Percentiles rank a stretch among this genome's conserved stretches.
Evolutionary conservation across 2,329 filamentous ascomycete genomes (phyloP).

Genomic region (Calcarisporium arbuscula): DNA sequence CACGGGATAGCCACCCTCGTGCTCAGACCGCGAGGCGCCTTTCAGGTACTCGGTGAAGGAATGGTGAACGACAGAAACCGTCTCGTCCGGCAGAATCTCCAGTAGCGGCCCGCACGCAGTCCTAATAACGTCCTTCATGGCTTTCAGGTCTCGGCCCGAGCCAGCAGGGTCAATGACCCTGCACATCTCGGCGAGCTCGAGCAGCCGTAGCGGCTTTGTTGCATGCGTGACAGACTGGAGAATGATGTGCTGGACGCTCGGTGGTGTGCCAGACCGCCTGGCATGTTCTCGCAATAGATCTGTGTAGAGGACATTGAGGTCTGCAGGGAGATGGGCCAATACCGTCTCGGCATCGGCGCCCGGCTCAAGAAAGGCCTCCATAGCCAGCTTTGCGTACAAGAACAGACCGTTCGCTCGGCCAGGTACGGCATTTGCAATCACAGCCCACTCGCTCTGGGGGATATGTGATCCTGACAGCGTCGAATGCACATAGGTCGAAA

Average conservation of each 20-base stretch:
- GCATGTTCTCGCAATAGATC: constrained; percentile 31
- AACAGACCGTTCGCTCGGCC: constrained; percentile 35
- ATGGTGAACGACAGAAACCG: constrained; percentile 38
- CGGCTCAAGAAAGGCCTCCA: constrained; percentile 28
- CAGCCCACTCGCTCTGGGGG: constrained; percentile 8
- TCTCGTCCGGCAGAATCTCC: constrained; percentile 38
- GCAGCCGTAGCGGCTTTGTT: constrained; percentile 30
- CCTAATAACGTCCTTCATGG: constrained; percentile 30
- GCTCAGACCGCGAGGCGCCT: constrained; percentile 11
- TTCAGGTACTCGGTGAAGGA: constrained; percentile 41
- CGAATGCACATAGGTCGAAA: constrained; percentile 27
- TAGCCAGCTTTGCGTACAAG: constrained; percentile 35
- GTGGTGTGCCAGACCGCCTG: constrained; percentile 21
- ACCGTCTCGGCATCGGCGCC: constrained; percentile 18
- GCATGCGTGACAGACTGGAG: constrained; percentile 36
- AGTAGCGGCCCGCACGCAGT: constrained; percentile 35
- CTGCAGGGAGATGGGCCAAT: constrained; percentile 25
- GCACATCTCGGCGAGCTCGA: constrained; percentile 32
- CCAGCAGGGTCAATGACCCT: constrained; percentile 6
- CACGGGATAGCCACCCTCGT: constrained; percentile 11
- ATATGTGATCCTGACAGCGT: constrained; percentile 12
- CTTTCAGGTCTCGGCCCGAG: constrained; percentile 12
- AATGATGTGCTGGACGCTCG: constrained; percentile 28
- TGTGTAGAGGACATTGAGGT: constrained; percentile 34
- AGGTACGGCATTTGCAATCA: constrained; percentile 22